Base-by-base conservation (phyloP, 345 rosid genomes). In the Citrus mangshanensis region DNA sequence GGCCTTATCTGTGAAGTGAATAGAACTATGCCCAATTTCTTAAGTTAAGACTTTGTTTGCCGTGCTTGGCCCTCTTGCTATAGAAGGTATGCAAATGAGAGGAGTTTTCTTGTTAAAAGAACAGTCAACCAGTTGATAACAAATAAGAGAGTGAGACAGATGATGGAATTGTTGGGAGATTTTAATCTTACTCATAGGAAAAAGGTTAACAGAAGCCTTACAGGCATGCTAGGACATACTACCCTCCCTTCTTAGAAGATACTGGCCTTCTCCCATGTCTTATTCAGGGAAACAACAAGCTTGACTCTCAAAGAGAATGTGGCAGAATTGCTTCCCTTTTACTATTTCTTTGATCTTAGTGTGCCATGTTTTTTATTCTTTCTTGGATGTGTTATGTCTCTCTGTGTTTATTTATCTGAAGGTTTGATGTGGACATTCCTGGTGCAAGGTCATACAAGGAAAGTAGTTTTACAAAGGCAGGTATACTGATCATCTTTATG, bases 341-440 rank as follows among this genome's bases (percentile, higher is more conserved):
- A 22, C 18, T 30, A 42, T 12, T 42, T 46, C 34, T 14, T 56
- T 58, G 56, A 60, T 37, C 32, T 73, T 62, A 27, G 22, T 67
- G 38, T 38, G 59, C 35, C 40, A 21, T 64, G 9, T 34, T 25
- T 51, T 38, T 61, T 55, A 56, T 32, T 32, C 46, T 80, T 68
- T 46, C 46, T 79, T 1, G 62, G 64, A 66, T 49, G 54, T 30
- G 14, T 67, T 60, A 32, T 27, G 51, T 28, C 28, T 58, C 49
- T 81, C 34, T 28, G 54, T 22, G 61, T 19, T 76, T 19, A 7
- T 21, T 66, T 5, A 54, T 79, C 51, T 72, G 77, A 85, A 92
- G 98, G 92, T 95, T 95, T 86, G 98, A 93, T 65, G 98, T 95
- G 73, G 97, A 90, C 82, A 89, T 93, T 86, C 96, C 98, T 37